A percentile compares a stretch with the other conserved stretches of the same genome.
These are phyloP conservation scores for Paraglomus occultum DNA, from an alignment of 192 early-diverging fungal genomes.

Conservation along the genomic window DNA sequence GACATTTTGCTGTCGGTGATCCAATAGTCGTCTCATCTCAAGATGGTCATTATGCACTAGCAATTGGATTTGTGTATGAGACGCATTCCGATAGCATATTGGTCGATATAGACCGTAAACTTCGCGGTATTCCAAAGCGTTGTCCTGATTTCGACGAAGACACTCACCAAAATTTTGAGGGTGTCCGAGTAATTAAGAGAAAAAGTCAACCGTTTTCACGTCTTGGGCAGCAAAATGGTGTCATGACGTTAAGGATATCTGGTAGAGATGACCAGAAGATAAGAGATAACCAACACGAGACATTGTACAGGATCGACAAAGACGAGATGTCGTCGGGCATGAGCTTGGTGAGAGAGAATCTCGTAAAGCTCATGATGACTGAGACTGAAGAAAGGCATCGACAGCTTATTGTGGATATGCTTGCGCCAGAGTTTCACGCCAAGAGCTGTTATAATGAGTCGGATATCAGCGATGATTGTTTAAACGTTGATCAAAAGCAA, in stretches of 20 bases:
- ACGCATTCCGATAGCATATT: slow-evolving; percentile 48
- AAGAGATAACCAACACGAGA: slow-evolving; percentile 34
- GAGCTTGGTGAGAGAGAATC: slow-evolving; percentile 66
- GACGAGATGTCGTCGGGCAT: slow-evolving; percentile 77
- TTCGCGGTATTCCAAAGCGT: slow-evolving; percentile 64
- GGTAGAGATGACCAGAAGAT: slow-evolving; percentile 33
- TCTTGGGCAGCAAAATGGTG: not conserved
- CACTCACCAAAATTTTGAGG: slow-evolving; percentile 59
- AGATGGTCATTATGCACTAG: slow-evolving; percentile 67
- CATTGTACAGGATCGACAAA: slow-evolving; percentile 76
- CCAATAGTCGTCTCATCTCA: slow-evolving; percentile 80
- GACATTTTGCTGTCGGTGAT: slow-evolving; percentile 67
- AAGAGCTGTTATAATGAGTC: not conserved
- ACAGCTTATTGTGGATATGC: slow-evolving; percentile 77
- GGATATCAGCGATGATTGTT: slow-evolving; percentile 26
- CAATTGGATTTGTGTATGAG: slow-evolving; percentile 69
- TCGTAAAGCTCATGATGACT: slow-evolving; percentile 66
- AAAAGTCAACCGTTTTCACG: not conserved
- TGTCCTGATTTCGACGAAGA: slow-evolving; percentile 50
- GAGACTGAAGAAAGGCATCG: slow-evolving; percentile 51
- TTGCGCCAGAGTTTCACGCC: slow-evolving; percentile 59
- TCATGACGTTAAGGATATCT: not conserved
- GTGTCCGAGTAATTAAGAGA: slow-evolving; percentile 28
- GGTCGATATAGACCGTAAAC: slow-evolving; percentile 59
- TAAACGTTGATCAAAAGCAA: slow-evolving; percentile 72